Evolutionary conservation across 1,139 yeast species (phyloP), one percentile per base, ranked within the genome.

Genomic region (Yamadazyma oceani): DNA sequence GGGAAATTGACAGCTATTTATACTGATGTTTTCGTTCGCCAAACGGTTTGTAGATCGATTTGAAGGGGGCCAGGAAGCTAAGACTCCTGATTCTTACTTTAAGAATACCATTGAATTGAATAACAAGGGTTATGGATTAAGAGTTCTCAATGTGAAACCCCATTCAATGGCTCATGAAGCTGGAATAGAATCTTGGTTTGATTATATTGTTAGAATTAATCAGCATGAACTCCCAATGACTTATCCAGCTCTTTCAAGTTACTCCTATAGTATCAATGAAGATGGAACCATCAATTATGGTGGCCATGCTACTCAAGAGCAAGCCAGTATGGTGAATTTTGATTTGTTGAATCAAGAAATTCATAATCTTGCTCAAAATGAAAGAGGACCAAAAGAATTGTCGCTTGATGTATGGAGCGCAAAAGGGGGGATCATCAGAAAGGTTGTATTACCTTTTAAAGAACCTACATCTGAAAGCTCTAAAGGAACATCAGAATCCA

Each of bases 1-100:
- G n/a, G 13, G 13, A 22, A 22, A 21, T 22, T 31, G 26, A 17
- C 12, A 31, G 21, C 16, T 17, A 14, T 5, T 31, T n/a, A 16
- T 35, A 25, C n/a, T 5, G 21, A 88, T 88, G 97, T 85, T 88
- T 62, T 85, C 95, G 23, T 85, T 89, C 62, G 96, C 97, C 8
- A 86, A 83, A 57, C 85, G 81, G 51, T 60, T 89, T 35, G 96
- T 88, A 23, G 85, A 81, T 51, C 74, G 88, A 19, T 72, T 90
- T 32, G 96, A 88, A 52, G 74, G 75, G 1, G 48, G 62, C 16
- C 57, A 60, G 16, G 55, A 63, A 17, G 49, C 55, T 3, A 54
- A 57, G 53, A 61, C 44, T 45, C 48, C 49, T 5, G 85, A 80
- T 51, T 69, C 80, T 2, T 81, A 80, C 52, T 81, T 78, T 61